phyloP scores from a whole-genome alignment of 2,329 filamentous ascomycete species.

The Neopestalotiopsis sp. region DNA sequence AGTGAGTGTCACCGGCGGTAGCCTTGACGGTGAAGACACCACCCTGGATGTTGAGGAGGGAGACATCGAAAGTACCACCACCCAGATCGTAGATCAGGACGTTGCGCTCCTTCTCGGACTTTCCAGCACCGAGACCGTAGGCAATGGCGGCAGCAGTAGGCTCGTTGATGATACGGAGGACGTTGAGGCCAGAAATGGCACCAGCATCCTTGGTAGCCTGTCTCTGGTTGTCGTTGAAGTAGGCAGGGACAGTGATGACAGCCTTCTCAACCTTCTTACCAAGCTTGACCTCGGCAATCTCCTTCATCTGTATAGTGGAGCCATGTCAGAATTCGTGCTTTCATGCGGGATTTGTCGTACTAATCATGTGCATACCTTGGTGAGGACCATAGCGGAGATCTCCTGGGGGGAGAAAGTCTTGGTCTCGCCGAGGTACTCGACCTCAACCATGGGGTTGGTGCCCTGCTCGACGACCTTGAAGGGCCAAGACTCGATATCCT shows the following conservation, averaged over 20 bases:
- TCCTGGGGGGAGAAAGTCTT: slow-evolving; percentile 98
- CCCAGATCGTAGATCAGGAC: slow-evolving; percentile 99
- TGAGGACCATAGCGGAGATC: slow-evolving; percentile 98
- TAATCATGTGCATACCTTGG: slow-evolving; percentile 70
- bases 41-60: slow-evolving; percentile 96
- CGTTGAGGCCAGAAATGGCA: slow-evolving; percentile 95
- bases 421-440: slow-evolving; percentile 92
- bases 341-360: too few species aligned
- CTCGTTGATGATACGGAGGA: slow-evolving; percentile 99
- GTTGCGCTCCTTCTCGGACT: slow-evolving; percentile 97
- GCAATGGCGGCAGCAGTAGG: slow-evolving; percentile 97
- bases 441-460: slow-evolving; percentile 89
- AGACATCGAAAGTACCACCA: slow-evolving; percentile 99
- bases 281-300: slow-evolving; percentile 97
- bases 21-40: slow-evolving; percentile 99
- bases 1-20: slow-evolving; percentile 95
- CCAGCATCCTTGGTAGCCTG: slow-evolving; percentile 99
- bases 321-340: neutral
- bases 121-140: slow-evolving; percentile 94
- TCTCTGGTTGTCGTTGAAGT: slow-evolving; percentile 99
- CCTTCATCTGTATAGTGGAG: slow-evolving; percentile 79
- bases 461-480: slow-evolving; percentile 96
- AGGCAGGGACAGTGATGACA: slow-evolving; percentile 97
- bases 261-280: slow-evolving; percentile 99
- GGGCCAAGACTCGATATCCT: slow-evolving; percentile 98